phyloP scores from a whole-genome alignment of 2,329 filamentous ascomycete genomes.

The Alternaria novae-zelandiae region DNA sequence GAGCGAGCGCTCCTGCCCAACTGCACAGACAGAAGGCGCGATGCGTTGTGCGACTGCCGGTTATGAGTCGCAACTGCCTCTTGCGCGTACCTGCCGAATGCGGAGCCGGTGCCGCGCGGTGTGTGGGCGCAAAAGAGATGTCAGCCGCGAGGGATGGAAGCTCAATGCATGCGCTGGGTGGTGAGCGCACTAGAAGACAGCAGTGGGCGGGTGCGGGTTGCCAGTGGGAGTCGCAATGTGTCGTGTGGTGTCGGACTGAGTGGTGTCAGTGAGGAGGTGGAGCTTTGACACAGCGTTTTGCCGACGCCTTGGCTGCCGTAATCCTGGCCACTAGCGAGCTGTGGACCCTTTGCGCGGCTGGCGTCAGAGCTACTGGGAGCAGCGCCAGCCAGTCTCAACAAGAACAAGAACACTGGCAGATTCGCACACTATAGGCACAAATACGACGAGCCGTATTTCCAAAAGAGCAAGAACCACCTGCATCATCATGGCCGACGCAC shows the following conservation, averaged over 20 bases:
- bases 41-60: conserved; percentile 26
- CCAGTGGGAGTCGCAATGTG: conserved; percentile 24
- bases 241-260: conserved; percentile 34
- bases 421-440: not conserved
- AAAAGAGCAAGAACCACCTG: not conserved
- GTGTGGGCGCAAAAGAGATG: conserved; percentile 14
- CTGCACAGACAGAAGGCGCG: conserved; percentile 23
- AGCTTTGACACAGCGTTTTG: conserved; percentile 34
- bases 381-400: not conserved
- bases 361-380: conserved; percentile 4
- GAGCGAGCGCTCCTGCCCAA: conserved; percentile 22
- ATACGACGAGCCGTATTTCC: not conserved
- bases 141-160: conserved; percentile 1
- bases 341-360: conserved; percentile 8
- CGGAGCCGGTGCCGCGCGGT: conserved; percentile 22
- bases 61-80: conserved; percentile 28
- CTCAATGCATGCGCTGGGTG: conserved; percentile 14
- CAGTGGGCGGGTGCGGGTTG: conserved; percentile 20
- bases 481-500: conserved; percentile 46
- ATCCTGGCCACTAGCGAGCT: conserved; percentile 8
- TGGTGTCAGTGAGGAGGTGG: conserved; percentile 38
- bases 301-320: conserved; percentile 24
- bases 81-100: conserved; percentile 24
- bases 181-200: conserved; percentile 13
- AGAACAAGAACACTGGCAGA: conserved; percentile 1